Base-by-base conservation (phyloP, 306 rosid species). In the Cucurbita ficifolia region DNA sequence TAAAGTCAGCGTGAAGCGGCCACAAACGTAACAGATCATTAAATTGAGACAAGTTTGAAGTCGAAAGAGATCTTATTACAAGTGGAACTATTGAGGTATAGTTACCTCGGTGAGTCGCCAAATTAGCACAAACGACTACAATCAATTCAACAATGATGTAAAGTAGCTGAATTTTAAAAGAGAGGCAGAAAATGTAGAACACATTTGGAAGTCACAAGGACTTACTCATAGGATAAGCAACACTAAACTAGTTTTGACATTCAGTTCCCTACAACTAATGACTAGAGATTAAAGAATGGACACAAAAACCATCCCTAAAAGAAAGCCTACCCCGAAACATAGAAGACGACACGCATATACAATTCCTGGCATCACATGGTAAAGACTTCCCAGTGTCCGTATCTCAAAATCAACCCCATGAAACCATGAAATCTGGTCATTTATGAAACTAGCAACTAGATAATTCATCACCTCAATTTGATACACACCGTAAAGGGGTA, bases 21-120 rank as follows among this genome's bases (percentile, higher is more conserved):
- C 84, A 84, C 88, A 83, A 87, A 35, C 50, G 50, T 75, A 59
- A 16, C 46, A 62, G 45, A 42, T 70, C 18, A 53, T 59, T 19
- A 46, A 81, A 29, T 36, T 42, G 13, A 72, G 63, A 62, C 21
- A 35, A 62, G 48, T 40, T n/a, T 19, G 9, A 35, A 19, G 14
- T 21, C 53, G 43, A 39, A 42, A 64, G 4, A 8, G 43, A 64
- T 64, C 52, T 42, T 64, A 43, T 40, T 7, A 10, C 51, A 63
- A 40, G 70, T 39, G 22, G 51, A 63, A n/a, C 33, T 63, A 17
- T 18, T 10, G 17, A 40, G 16, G 51, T 19, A 36, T 17, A 61
- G 17, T 35, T 58, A 35, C 29, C 16, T 63, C 19, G 4, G 46
- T 4, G 12, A 38, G 50, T 33, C 22, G 2, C n/a, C 7, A 61